Percentiles rank a stretch among this genome's conserved stretches.
phyloP scores from a whole-genome alignment of 345 rosid genomes.

The Citrus maxima region DNA sequence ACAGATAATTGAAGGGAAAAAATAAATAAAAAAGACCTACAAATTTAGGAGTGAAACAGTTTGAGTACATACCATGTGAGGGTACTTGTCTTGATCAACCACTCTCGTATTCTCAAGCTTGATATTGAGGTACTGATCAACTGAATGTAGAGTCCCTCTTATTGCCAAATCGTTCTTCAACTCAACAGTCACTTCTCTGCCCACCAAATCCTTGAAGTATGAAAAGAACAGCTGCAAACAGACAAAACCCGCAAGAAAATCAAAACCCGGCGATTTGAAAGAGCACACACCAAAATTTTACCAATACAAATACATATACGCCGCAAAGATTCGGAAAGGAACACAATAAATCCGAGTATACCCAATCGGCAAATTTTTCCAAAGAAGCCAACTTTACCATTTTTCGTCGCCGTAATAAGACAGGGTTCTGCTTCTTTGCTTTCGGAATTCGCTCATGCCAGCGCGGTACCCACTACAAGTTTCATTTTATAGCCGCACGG shows the following conservation, averaged over 20 bases:
- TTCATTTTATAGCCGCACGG: background rate
- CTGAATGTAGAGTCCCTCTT: slow-evolving; percentile 98
- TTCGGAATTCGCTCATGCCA: background rate
- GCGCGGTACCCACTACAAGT: background rate
- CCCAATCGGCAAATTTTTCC: background rate
- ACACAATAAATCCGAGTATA: background rate
- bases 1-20: background rate
- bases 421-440: background rate
- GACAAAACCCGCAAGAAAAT: background rate
- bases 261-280: background rate
- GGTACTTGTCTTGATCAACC: slow-evolving; percentile 98
- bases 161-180: slow-evolving; percentile 97
- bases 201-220: slow-evolving; percentile 99
- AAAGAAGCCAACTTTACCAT: background rate
- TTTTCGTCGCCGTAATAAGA: background rate
- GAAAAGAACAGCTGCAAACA: slow-evolving; percentile 90
- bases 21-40: background rate
- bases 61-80: slow-evolving; percentile 92
- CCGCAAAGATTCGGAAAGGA: background rate
- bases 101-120: slow-evolving; percentile 99
- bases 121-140: slow-evolving; percentile 98
- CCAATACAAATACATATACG: background rate
- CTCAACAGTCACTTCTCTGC: slow-evolving; percentile 99
- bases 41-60: background rate
- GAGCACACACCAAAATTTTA: background rate